Evolutionary conservation across 2,329 filamentous ascomycete genomes (phyloP), one percentile per base, ranked within the genome.

Genomic region (Phaeosphaeria sp.): DNA sequence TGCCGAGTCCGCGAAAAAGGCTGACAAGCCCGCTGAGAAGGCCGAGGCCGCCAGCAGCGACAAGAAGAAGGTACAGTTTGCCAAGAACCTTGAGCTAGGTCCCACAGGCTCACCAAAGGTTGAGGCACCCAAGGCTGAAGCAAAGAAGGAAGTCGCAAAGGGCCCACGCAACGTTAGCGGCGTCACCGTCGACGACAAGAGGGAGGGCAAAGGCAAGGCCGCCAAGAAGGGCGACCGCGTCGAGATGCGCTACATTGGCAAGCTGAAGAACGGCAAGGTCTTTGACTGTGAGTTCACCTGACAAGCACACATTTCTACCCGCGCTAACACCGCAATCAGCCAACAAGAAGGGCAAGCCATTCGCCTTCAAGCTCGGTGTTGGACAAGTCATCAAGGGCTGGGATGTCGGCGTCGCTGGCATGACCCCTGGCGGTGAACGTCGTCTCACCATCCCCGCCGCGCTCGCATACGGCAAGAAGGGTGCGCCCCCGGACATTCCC

Each of bases 321-420:
- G 10, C 53, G 58, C 67, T 77, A 47, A 77, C n/a, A 27, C 5
- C 46, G 46, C 18, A n/a, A 3, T 64, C 71, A 93, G 92, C 93
- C 80, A 98, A 99, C 87, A 99, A 98, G 87, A 97, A 96, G 84
- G 95, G 95, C 72, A 93, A 96, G 84, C 94, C 96, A 57, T 99
- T 99, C 83, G 86, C 86, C 67, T 98, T 98, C 88, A 96, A 94
- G 85, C 88, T 96, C 60, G 96, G 95, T 69, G 88, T 89, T 76
- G 93, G 93, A 61, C 92, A 98, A 80, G 96, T 99, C 73, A 99
- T 99, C 84, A 95, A 96, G 86, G 95, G 95, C 68, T 98, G 95
- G 96, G 96, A 99, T 78, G 87, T 98, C 65, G 95, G 95, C 81
- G 84, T 99, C 69, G 85, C 86, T 68, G 96, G 96, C 80, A 97